A percentile compares a stretch with the other conserved stretches of the same genome.
Conservation (phyloP, 106 monocot genomes). For the Apostasia ramifera region DNA sequence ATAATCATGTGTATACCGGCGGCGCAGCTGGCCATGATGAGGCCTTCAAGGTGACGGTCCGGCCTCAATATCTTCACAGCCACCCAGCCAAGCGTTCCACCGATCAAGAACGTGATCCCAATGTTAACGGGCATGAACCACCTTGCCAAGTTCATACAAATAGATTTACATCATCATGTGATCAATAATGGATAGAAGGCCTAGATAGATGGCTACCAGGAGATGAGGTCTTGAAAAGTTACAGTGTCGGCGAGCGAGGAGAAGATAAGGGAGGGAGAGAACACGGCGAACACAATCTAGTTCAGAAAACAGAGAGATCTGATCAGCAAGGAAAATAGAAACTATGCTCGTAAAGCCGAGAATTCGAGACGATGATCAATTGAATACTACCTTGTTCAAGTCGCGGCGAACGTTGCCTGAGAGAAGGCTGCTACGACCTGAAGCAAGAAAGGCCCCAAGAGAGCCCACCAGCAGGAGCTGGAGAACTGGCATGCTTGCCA, state of each 20-base stretch:
- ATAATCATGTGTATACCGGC: slow-evolving; percentile 30
- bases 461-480: slow-evolving; percentile 66
- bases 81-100: slow-evolving; percentile 63
- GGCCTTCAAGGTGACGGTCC: slow-evolving; percentile 38
- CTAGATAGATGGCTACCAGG: slow-evolving; percentile 23
- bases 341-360: background rate
- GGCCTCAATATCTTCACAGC: slow-evolving; percentile 62
- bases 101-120: slow-evolving; percentile 44
- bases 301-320: background rate
- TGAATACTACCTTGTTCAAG: slow-evolving; percentile 54
- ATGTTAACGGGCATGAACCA: slow-evolving; percentile 94
- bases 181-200: too few relatives aligned
- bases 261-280: slow-evolving; percentile 49
- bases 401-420: slow-evolving; percentile 26
- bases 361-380: background rate
- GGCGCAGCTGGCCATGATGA: slow-evolving; percentile 55
- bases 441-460: slow-evolving; percentile 62
- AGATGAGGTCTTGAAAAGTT: slow-evolving; percentile 43
- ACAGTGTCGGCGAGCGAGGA: slow-evolving; percentile 40
- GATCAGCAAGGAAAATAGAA: background rate
- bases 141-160: slow-evolving; percentile 21
- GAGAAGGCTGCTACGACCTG: slow-evolving; percentile 29
- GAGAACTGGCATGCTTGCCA: slow-evolving; percentile 55
- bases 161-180: background rate
- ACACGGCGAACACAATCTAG: slow-evolving; percentile 44